Evolutionary conservation across 805 yeast species (phyloP).

Genomic region (Barnettozyma siamensis): DNA sequence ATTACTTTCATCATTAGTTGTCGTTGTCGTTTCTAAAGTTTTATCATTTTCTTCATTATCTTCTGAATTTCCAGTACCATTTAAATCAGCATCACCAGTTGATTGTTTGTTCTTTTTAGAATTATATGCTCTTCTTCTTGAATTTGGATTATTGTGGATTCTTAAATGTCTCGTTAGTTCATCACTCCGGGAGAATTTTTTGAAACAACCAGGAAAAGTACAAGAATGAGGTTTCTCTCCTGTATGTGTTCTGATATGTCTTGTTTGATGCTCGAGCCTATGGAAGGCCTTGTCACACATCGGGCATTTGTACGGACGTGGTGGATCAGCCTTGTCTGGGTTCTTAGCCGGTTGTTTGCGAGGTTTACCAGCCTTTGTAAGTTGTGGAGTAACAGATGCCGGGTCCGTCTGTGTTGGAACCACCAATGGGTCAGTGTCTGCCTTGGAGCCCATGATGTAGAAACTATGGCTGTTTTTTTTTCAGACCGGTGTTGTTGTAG

Average conservation of each 20-base stretch:
- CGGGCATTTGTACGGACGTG: conserved; percentile 66
- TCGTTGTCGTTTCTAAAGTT: not conserved
- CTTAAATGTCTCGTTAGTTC: conserved; percentile 70
- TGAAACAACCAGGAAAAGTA: conserved; percentile 62
- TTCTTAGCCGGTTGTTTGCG: conserved; percentile 3
- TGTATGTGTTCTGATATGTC: conserved; percentile 76
- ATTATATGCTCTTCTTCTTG: conserved; percentile 51
- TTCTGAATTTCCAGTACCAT: not conserved
- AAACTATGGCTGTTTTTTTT: no score
- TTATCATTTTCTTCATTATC: not conserved
- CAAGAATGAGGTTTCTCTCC: conserved; percentile 82
- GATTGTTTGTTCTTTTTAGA: conserved; percentile 27
- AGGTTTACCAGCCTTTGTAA: conserved; percentile 4
- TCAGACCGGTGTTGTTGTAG: no score
- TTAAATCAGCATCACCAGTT: conserved; percentile 1
- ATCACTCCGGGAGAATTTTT: conserved; percentile 64
- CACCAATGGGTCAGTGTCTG: no score
- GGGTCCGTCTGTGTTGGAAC: no score
- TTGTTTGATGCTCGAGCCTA: conserved; percentile 69
- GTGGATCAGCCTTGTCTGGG: conserved; percentile 22
- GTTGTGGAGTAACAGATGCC: no score
- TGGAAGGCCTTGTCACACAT: conserved; percentile 71
- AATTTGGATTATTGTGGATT: conserved; percentile 67
- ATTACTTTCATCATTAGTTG: not conserved
- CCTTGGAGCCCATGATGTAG: no score